A percentile compares a stretch with the other conserved stretches of the same genome.
phyloP scores from a whole-genome alignment of 768 basidiomycete species.

The Cubamyces sp. region DNA sequence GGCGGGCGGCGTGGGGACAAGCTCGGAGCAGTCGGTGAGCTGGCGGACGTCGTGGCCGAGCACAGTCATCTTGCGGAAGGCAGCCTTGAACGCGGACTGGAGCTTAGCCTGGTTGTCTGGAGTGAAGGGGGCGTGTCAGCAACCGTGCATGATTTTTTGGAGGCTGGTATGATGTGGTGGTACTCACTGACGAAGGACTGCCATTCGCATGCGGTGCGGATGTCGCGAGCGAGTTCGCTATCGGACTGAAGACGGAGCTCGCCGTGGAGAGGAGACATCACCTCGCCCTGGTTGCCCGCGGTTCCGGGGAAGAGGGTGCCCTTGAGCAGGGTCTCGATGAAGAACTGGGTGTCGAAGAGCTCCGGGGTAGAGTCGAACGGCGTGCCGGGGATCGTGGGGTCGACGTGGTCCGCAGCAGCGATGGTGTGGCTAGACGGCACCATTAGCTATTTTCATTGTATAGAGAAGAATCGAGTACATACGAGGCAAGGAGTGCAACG shows the following conservation, averaged over 20 bases:
- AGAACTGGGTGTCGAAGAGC: constrained; percentile 34
- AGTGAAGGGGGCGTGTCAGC: not conserved
- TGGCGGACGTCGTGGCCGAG: constrained; percentile 29
- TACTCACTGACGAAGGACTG: constrained; percentile 32
- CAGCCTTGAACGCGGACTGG: constrained; percentile 28
- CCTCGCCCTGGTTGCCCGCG: constrained; percentile 17
- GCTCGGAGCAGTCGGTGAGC: constrained; percentile 20
- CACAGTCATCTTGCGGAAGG: constrained; percentile 35
- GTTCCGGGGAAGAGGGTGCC: constrained; percentile 34
- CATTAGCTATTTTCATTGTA: not conserved
- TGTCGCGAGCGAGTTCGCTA: constrained; percentile 35
- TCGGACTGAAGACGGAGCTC: constrained; percentile 22
- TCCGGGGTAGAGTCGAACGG: constrained; percentile 34
- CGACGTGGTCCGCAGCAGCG: constrained; percentile 31
- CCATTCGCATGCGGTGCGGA: constrained; percentile 39
- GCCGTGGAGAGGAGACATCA: constrained; percentile 14
- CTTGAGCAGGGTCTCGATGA: constrained; percentile 33
- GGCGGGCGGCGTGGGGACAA: constrained; percentile 18
- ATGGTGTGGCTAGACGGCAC: constrained; percentile 18
- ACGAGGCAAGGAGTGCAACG: constrained; percentile 29
- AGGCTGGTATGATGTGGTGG: not conserved
- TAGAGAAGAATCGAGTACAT: constrained; percentile 22
- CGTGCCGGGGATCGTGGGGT: constrained; percentile 30
- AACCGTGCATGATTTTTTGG: too few species aligned
- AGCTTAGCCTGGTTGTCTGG: constrained; percentile 28